Percentiles rank a stretch among this genome's conserved stretches.
Conservation (phyloP, 345 rosid species). For the Acer saccharum region DNA sequence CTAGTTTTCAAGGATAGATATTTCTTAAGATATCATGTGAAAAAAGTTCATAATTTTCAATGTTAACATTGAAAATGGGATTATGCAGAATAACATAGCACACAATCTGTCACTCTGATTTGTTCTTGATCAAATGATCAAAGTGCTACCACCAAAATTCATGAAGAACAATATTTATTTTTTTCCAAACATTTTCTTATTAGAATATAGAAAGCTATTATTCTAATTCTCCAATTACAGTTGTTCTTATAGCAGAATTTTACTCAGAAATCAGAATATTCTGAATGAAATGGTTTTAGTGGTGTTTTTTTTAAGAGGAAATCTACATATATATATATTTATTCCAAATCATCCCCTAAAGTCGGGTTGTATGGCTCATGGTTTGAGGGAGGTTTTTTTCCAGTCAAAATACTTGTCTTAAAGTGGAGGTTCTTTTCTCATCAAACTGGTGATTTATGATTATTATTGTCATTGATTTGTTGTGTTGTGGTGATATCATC, state of each 20-base stretch:
- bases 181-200: neutral
- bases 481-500: conserved; percentile 19
- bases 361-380: neutral
- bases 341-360: conserved; percentile 6
- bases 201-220: neutral
- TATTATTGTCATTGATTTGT: neutral
- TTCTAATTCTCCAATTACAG: conserved; percentile 12
- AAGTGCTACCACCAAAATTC: neutral
- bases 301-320: conserved; percentile 3
- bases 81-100: neutral
- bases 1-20: neutral
- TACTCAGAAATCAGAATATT: conserved; percentile 12
- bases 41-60: neutral
- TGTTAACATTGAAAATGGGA: neutral
- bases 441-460: neutral
- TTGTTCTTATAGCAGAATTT: conserved; percentile 8
- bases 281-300: neutral
- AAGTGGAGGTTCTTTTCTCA: conserved; percentile 11
- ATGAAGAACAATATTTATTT: neutral
- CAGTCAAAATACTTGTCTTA: neutral
- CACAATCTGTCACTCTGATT: neutral
- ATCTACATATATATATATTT: neutral
- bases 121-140: neutral
- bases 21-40: neutral
- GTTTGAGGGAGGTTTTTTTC: neutral